These are phyloP conservation scores for Dendrobium officinale DNA, from an alignment of 106 monocot species.

Conservation along the genomic window DNA sequence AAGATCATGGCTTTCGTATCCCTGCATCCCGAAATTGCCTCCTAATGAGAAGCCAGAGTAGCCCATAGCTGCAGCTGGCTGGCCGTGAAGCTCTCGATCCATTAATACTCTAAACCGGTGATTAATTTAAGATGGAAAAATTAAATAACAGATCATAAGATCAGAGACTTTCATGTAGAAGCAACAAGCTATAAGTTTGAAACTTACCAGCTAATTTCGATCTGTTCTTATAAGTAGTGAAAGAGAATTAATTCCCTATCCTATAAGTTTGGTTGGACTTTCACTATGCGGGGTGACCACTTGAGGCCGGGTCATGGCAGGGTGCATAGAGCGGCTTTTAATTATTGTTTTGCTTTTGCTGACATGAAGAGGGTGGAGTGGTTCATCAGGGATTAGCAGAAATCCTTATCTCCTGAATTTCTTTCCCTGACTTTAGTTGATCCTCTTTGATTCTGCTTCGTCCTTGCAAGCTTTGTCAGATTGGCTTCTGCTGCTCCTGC, in stretches of 20 bases:
- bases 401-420: slow-evolving; percentile 10
- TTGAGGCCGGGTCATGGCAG: background rate
- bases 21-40: slow-evolving; percentile 8
- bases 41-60: slow-evolving; percentile 12
- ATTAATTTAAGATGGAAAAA: background rate
- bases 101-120: background rate
- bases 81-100: background rate
- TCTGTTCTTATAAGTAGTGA: background rate
- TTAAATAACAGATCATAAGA: too few relatives aligned
- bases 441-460: background rate
- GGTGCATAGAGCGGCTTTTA: background rate
- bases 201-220: background rate
- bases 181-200: background rate
- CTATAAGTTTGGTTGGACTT: background rate
- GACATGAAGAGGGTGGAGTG: slow-evolving; percentile 4
- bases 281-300: background rate
- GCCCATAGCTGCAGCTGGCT: background rate
- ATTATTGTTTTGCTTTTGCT: slow-evolving; percentile 13
- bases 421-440: background rate
- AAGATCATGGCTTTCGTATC: slow-evolving; percentile 23
- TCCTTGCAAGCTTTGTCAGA: background rate
- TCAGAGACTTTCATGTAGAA: too few relatives aligned
- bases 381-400: slow-evolving; percentile 15
- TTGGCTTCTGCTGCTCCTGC: background rate
- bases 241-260: background rate